Percentiles rank a stretch among this genome's conserved stretches.
These are phyloP conservation scores for Schizophyllum amplum DNA, from an alignment of 1,284 basidiomycete species.

Conservation along the genomic window DNA sequence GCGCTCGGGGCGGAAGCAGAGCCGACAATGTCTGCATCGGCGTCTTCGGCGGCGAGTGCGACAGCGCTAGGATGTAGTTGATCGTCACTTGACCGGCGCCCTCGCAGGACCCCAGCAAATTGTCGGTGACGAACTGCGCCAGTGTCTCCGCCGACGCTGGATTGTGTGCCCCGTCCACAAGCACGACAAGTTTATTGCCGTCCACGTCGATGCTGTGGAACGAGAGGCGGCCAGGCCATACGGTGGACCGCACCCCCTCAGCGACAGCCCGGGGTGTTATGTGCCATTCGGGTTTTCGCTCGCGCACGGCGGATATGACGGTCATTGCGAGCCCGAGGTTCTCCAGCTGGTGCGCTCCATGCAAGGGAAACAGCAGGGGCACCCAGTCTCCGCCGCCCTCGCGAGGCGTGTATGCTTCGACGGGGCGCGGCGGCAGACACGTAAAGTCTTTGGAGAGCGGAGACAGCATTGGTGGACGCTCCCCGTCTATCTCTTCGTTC, in stretches of 20 bases:
- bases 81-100: conserved; percentile 25
- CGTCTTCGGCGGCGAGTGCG: conserved; percentile 76
- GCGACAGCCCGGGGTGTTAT: conserved; percentile 43
- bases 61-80: conserved; percentile 71
- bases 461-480: conserved; percentile 21
- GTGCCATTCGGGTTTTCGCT: conserved; percentile 16
- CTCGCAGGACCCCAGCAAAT: conserved; percentile 7
- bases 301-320: conserved; percentile 31
- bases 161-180: conserved; percentile 97
- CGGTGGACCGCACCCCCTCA: conserved; percentile 48
- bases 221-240: conserved; percentile 83
- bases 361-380: conserved; percentile 47
- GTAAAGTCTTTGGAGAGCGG: conserved; percentile 25
- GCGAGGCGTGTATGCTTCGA: conserved; percentile 32
- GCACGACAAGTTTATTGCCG: conserved; percentile 30
- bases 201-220: conserved; percentile 37
- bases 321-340: conserved; percentile 71
- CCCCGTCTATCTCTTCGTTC: conserved; percentile 30
- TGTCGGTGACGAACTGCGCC: conserved; percentile 19
- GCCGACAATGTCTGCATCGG: conserved; percentile 61
- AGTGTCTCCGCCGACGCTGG: conserved; percentile 72
- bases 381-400: conserved; percentile 30
- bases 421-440: conserved; percentile 34
- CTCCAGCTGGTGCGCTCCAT: conserved; percentile 76
- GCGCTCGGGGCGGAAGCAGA: conserved; percentile 33